Evolutionary conservation across 2,329 filamentous ascomycete species (phyloP).

Genomic region (Lachnellula subtilissima): DNA sequence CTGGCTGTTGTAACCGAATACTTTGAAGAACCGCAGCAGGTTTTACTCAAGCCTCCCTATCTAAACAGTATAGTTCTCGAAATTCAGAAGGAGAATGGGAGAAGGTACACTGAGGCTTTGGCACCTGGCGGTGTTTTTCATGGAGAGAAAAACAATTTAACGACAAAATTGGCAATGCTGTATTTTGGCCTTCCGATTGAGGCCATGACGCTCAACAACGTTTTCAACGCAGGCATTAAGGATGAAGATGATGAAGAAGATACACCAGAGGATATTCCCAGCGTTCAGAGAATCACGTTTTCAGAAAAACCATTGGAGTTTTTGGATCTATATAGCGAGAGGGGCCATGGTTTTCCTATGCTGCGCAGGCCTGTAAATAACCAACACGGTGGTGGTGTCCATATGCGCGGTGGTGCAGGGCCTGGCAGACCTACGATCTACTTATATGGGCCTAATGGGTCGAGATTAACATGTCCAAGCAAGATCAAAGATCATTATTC

Average conservation of each 20-base stretch:
- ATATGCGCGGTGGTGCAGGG: slow-evolving; percentile 14
- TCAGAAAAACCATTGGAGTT: slow-evolving; percentile 28
- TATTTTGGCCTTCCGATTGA: slow-evolving; percentile 30
- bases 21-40: slow-evolving; percentile 13
- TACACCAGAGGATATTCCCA: slow-evolving; percentile 4
- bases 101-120: slow-evolving; percentile 14
- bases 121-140: slow-evolving; percentile 7
- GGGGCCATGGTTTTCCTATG: slow-evolving; percentile 23
- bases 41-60: slow-evolving; percentile 10
- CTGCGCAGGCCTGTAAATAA: slow-evolving; percentile 13
- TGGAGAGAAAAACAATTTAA: slow-evolving; percentile 21
- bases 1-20: slow-evolving; percentile 7
- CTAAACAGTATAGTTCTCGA: slow-evolving; percentile 9
- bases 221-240: slow-evolving; percentile 7
- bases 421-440: not conserved
- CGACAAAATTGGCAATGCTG: slow-evolving; percentile 30
- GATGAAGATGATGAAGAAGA: slow-evolving; percentile 14
- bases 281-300: slow-evolving; percentile 19
- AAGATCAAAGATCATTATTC: not conserved
- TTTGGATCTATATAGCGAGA: slow-evolving; percentile 27
- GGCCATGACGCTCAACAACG: slow-evolving; percentile 24
- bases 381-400: no score
- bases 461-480: not conserved
- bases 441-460: slow-evolving; percentile 1
- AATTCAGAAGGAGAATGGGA: slow-evolving; percentile 15